Percentiles rank a stretch among this genome's conserved stretches.
Conservation (phyloP, 169 alveolate species). For the Plasmodium chabaudi region DNA sequence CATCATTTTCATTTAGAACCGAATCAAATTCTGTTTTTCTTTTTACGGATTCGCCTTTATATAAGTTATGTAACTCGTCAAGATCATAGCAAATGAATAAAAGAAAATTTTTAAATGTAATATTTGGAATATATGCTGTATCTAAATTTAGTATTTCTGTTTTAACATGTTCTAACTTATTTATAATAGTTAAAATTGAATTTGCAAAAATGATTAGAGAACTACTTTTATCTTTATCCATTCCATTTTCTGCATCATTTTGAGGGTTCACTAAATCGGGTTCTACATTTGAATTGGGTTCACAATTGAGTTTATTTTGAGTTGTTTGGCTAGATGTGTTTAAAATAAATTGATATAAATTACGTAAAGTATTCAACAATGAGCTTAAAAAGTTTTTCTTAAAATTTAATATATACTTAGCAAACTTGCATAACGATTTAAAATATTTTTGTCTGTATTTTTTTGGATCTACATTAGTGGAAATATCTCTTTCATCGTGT, state of each 20-base stretch:
- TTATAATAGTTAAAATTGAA: slow-evolving; percentile 20
- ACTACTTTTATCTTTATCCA: background rate
- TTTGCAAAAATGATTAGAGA: slow-evolving; percentile 23
- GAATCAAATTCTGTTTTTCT: background rate
- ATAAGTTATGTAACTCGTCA: slow-evolving; percentile 22
- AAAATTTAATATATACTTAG: slow-evolving; percentile 20
- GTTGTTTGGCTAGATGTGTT: background rate
- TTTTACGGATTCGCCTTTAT: slow-evolving; percentile 1
- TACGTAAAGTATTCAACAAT: slow-evolving; percentile 17
- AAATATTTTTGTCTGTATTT: background rate
- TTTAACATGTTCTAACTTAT: slow-evolving; percentile 25
- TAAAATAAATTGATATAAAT: slow-evolving; percentile 19
- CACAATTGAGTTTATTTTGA: background rate
- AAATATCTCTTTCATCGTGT: background rate
- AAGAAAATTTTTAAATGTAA: slow-evolving; percentile 66
- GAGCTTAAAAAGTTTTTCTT: slow-evolving; percentile 31
- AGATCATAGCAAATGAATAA: slow-evolving; percentile 53
- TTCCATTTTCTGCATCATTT: background rate
- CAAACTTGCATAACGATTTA: background rate
- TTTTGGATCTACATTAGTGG: background rate
- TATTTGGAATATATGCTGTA: slow-evolving; percentile 3
- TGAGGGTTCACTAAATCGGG: background rate
- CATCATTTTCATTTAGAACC: background rate
- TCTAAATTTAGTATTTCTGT: slow-evolving; percentile 20
- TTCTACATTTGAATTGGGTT: background rate